phyloP scores from a whole-genome alignment of 345 rosid genomes.

The Populus ilicifolia region DNA sequence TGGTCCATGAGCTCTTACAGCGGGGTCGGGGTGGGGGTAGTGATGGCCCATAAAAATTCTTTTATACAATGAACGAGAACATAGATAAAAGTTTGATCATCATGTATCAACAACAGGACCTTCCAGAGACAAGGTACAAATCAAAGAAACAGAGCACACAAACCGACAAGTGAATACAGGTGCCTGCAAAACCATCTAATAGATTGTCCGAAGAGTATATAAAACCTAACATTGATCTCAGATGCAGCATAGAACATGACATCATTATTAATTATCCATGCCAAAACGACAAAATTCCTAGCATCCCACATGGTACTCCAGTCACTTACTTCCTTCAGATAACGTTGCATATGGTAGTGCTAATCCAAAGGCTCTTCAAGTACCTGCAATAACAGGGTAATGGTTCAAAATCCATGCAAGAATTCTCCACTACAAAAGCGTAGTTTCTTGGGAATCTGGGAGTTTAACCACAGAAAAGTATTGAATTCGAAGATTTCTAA shows the following conservation, averaged over 20 bases:
- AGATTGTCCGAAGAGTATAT: neutral
- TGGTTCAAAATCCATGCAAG: neutral
- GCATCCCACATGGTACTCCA: conserved; percentile 1
- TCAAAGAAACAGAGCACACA: neutral
- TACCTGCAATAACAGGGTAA: conserved; percentile 45
- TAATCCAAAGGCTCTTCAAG: conserved; percentile 43
- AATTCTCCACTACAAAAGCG: neutral
- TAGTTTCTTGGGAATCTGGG: neutral
- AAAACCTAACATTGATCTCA: conserved; percentile 6
- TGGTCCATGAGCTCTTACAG: neutral
- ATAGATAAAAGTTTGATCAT: neutral
- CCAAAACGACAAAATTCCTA: conserved; percentile 9
- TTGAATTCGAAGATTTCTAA: neutral
- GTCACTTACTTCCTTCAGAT: conserved; percentile 27
- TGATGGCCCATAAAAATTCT: neutral
- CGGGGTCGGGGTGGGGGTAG: neutral
- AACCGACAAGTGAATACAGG: neutral
- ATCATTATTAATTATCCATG: conserved; percentile 17
- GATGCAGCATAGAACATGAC: conserved; percentile 5
- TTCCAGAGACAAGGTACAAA: conserved; percentile 6
- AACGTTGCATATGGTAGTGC: conserved; percentile 33
- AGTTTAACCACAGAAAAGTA: neutral
- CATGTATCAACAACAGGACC: conserved; percentile 3
- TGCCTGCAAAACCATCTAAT: neutral
- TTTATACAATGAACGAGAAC: neutral